Evolutionary conservation across 2,329 filamentous ascomycete species (phyloP).

Genomic region (Ceratocystis alfenasii): DNA sequence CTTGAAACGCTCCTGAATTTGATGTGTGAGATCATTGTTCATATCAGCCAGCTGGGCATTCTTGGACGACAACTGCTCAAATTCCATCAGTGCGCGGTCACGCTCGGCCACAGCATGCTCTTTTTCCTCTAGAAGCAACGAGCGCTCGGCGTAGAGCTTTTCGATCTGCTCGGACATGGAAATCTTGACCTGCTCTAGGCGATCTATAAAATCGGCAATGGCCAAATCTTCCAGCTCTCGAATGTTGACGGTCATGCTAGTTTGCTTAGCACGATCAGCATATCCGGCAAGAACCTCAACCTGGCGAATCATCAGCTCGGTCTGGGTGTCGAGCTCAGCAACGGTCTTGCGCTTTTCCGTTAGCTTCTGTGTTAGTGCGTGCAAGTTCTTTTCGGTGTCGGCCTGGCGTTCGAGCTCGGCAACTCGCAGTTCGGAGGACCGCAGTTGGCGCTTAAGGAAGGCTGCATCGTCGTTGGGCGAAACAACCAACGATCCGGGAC

Average conservation of each 20-base stretch:
- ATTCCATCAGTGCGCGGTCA: slow-evolving; percentile 87
- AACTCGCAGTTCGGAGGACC: slow-evolving; percentile 71
- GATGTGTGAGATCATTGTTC: slow-evolving; percentile 89
- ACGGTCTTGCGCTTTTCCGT: slow-evolving; percentile 92
- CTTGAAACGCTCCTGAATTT: slow-evolving; percentile 89
- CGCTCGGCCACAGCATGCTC: slow-evolving; percentile 71
- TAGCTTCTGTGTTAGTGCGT: slow-evolving; percentile 74
- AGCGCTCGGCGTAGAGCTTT: slow-evolving; percentile 56
- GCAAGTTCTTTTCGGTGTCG: slow-evolving; percentile 50
- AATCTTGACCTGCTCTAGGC: slow-evolving; percentile 49
- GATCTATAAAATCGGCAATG: slow-evolving; percentile 81
- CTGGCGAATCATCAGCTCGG: slow-evolving; percentile 88
- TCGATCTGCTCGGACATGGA: slow-evolving; percentile 47
- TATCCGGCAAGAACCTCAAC: slow-evolving; percentile 81
- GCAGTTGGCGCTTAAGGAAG: slow-evolving; percentile 61
- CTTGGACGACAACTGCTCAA: slow-evolving; percentile 86
- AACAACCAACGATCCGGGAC: slow-evolving; percentile 53
- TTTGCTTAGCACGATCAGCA: slow-evolving; percentile 74
- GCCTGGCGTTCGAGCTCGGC: slow-evolving; percentile 78
- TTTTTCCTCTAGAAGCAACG: slow-evolving; percentile 74
- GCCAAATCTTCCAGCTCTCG: slow-evolving; percentile 76
- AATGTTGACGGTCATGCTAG: slow-evolving; percentile 66
- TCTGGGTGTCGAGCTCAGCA: slow-evolving; percentile 83
- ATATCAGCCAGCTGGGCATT: slow-evolving; percentile 88
- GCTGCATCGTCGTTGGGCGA: slow-evolving; percentile 48